phyloP scores from a whole-genome alignment of 1,139 yeast genomes.

The Candida labiduridarum region DNA sequence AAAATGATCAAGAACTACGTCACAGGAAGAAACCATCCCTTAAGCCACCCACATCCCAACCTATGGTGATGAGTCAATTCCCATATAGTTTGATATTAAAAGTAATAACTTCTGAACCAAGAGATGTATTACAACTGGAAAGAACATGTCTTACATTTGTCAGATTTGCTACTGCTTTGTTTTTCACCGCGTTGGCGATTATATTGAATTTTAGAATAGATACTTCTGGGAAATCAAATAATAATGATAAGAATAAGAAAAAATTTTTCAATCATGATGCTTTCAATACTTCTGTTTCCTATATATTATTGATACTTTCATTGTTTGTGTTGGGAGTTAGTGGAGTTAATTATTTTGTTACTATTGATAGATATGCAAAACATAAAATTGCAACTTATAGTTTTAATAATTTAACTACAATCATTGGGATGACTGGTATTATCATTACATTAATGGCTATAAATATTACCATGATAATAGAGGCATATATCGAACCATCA shows the following conservation, averaged over 20 bases:
- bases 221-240: constrained; percentile 22
- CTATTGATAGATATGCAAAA: constrained; percentile 48
- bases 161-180: constrained; percentile 51
- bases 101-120: constrained; percentile 55
- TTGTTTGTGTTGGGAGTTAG: constrained; percentile 43
- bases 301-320: constrained; percentile 43
- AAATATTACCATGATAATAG: constrained; percentile 44
- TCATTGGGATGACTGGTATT: constrained; percentile 35
- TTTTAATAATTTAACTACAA: constrained; percentile 40
- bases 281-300: constrained; percentile 39
- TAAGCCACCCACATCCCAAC: not conserved
- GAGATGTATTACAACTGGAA: constrained; percentile 65
- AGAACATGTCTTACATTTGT: constrained; percentile 57
- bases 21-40: constrained; percentile 2
- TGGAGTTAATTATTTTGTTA: constrained; percentile 46
- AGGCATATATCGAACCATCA: constrained; percentile 26
- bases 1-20: not conserved
- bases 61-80: constrained; percentile 8
- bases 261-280: constrained; percentile 16
- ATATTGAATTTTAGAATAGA: constrained; percentile 52
- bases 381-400: constrained; percentile 45
- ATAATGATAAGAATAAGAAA: constrained; percentile 11
- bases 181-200: constrained; percentile 55
- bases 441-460: constrained; percentile 49
- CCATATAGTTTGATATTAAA: constrained; percentile 36